Evolutionary conservation across 805 yeast species (phyloP), one percentile per base, ranked within the genome.

Genomic region (Danielia oregonensis): DNA sequence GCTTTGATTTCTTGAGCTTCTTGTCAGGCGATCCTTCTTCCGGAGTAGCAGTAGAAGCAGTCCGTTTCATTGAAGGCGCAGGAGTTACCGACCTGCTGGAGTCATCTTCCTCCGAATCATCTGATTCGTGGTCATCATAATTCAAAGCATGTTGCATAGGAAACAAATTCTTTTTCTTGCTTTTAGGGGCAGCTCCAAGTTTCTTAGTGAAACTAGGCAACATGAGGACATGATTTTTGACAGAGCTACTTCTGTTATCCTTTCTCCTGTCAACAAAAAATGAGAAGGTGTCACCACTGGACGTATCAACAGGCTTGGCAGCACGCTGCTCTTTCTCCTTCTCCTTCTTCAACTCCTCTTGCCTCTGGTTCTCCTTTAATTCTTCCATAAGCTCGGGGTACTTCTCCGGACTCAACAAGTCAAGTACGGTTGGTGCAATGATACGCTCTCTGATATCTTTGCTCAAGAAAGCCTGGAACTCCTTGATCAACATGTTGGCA

Each of bases 371-470:
- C 15, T 56, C 57, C 36, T 55, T 63, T 28, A 66, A 51, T 15
- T 60, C 67, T 26, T 56, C 52, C 17, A 66, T 50, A 13, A 66
- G 52, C 3, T 69, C 72, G 1, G 86, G 82, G 49, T 74, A 82
- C 24, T 70, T 71, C 4, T 72, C 74, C 25, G 78, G 79, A 37
- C 75, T 72, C 44, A 87, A 64, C 13, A 72, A 58, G 19, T 79
- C 79, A 35, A 83, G 65, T 12, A 87, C 74, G 2, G 71, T 67
- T 0, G 93, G 86, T 0, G 84, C 88, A 16, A 86, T 72, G 3
- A 84, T 60, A 40, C 86, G 74, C 49, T 79, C 91, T 44, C 84
- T 68, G 16, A 87, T 74, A 58, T 87, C 95, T 40, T 82, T 81
- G 14, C 78, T 61, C 29, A 87, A 55, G 30, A 79, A 78, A 8